Evolutionary conservation across 768 basidiomycete species (phyloP).

Genomic region (Serendipita sp.): DNA sequence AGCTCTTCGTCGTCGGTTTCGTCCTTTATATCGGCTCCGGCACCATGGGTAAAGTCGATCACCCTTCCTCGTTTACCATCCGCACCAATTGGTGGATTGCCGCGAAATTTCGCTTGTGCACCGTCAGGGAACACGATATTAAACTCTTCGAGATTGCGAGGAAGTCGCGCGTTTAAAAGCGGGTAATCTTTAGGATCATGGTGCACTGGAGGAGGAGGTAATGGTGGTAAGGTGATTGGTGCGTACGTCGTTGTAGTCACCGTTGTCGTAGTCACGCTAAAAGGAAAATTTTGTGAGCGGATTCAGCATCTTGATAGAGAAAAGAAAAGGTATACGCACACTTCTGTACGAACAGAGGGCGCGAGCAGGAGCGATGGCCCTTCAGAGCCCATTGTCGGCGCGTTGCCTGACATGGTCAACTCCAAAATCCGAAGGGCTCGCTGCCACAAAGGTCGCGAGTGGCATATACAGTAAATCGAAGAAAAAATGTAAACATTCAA

Average conservation of each 20-base stretch:
- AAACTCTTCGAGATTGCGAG: conserved; percentile 53
- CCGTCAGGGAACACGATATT: conserved; percentile 70
- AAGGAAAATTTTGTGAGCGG: conserved; percentile 13
- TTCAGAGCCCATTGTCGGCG: not conserved
- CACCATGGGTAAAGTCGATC: not conserved
- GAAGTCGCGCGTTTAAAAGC: conserved; percentile 56
- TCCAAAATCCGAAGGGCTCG: not conserved
- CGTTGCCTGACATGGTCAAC: not conserved
- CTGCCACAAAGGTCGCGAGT: too few species aligned
- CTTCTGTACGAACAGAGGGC: conserved; percentile 3
- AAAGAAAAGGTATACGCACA: not conserved
- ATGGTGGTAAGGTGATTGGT: conserved; percentile 62
- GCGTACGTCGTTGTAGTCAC: conserved; percentile 81
- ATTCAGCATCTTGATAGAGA: not conserved
- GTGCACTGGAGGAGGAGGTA: conserved; percentile 53
- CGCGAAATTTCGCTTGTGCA: conserved; percentile 56
- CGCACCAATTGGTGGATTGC: conserved; percentile 4
- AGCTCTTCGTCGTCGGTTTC: conserved; percentile 56
- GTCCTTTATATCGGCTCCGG: conserved; percentile 39
- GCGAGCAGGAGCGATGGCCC: not conserved
- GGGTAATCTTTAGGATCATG: conserved; percentile 71
- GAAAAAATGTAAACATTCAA: too few species aligned
- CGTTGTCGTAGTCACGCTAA: conserved; percentile 77
- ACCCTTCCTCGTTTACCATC: not conserved
- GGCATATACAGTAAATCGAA: too few species aligned